Base-by-base conservation (phyloP, 140 eudicot genomes). In the Senecio squalidus region DNA sequence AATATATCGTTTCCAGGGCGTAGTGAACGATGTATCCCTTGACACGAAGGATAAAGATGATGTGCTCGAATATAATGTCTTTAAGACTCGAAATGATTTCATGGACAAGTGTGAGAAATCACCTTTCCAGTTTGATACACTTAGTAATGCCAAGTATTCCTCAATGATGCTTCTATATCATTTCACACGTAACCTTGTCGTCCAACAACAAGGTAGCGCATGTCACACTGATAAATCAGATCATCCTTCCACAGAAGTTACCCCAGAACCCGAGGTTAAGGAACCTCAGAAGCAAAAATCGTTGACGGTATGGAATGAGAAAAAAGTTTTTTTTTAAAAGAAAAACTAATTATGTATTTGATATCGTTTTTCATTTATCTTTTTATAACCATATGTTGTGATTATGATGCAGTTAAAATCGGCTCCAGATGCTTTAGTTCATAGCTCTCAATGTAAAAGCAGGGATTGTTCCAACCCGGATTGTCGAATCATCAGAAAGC, bases 131-230 rank as follows among this genome's bases (percentile, higher is more conserved):
- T 89, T 84, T 38, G 80, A 82, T 57, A 64, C 94, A 36, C 76
- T 82, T 21, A 69, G 70, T 10, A 77, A 80, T 59, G 96, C 94
- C 41, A 88, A 84, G 64, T 80, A 88, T 71, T 81, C 94, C 18
- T 76, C 94, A 1, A 67, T 82, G 88, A 89, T 84, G 95, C 82
- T 89, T 44, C 38, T 89, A 28, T 68, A 89, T 64, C 83, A 89
- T 67, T 82, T 88, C 43, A 54, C 8, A 14, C 62, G 59, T 16
- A 70, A 78, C 45, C 72, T 49, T 27, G 43, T 24, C 25, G 18
- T 20, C 31, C 34, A 17, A 34, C 59, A 13, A 49, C 34, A 59
- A 40, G 34, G 71, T 64, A 71, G 60, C 54, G 59, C 46, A 7
- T 69, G 88, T 64, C 51, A 23, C n/a, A 23, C 31, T n/a, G 4